A percentile compares a stretch with the other conserved stretches of the same genome.
These are phyloP conservation scores for Blastobotrys illinoisensis DNA, from an alignment of 1,139 yeast genomes.

Conservation along the genomic window DNA sequence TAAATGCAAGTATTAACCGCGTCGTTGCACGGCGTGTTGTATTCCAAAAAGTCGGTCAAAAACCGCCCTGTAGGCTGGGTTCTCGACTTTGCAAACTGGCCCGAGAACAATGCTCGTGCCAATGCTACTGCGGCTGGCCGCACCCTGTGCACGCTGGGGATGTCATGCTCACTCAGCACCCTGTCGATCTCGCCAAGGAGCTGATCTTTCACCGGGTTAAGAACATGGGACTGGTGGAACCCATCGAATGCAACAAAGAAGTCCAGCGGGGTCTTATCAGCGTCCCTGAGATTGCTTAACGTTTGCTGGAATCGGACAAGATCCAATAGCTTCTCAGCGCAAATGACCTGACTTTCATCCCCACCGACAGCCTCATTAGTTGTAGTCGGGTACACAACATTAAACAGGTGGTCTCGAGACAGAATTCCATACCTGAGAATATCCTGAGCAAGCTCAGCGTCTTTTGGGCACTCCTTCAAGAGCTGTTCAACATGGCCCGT, in stretches of 20 bases:
- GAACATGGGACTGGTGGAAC: conserved; percentile 8
- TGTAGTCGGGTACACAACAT: background rate
- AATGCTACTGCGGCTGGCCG: background rate
- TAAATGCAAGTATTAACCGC: conserved; percentile 12
- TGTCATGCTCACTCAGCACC: background rate
- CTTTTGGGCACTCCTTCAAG: background rate
- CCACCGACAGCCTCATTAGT: background rate
- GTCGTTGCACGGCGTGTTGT: conserved; percentile 11
- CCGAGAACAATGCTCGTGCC: background rate
- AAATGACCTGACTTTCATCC: background rate
- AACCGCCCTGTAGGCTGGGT: background rate
- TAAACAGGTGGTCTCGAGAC: conserved; percentile 3
- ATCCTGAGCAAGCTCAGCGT: background rate
- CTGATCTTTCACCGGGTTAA: conserved; percentile 11
- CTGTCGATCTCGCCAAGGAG: conserved; percentile 7
- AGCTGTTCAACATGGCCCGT: background rate
- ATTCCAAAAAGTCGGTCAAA: conserved; percentile 10
- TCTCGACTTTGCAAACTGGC: background rate
- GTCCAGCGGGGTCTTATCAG: conserved; percentile 1
- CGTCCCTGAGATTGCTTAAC: background rate
- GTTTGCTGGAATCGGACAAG: background rate
- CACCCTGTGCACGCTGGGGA: background rate
- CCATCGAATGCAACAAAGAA: conserved; percentile 10
- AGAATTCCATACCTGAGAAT: conserved; percentile 2
- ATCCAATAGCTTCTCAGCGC: background rate